A percentile compares a stretch with the other conserved stretches of the same genome.
Conservation (phyloP, 768 basidiomycete genomes). For the Cystobasidium ongulense region DNA sequence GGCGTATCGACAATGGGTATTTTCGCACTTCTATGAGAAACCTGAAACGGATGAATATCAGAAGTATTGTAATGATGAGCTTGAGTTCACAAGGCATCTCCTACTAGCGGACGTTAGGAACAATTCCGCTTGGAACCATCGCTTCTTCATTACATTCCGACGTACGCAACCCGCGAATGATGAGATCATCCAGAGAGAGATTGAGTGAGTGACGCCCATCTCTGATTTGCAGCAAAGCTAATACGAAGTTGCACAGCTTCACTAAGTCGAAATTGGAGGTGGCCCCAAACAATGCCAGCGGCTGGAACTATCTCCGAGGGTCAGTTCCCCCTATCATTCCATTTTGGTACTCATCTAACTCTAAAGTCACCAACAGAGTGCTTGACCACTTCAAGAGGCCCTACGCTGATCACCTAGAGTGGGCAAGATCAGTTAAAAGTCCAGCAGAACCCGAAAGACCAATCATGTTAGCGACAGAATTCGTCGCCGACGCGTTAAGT, state of each 20-base stretch:
- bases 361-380: slow-evolving; percentile 3
- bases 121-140: slow-evolving; percentile 96
- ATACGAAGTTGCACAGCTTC: slow-evolving; percentile 51
- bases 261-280: slow-evolving; percentile 72
- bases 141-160: slow-evolving; percentile 76
- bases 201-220: slow-evolving; percentile 57
- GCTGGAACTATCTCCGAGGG: slow-evolving; percentile 93
- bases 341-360: neutral
- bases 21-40: slow-evolving; percentile 59
- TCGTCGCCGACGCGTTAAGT: slow-evolving; percentile 29
- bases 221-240: neutral
- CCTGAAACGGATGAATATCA: slow-evolving; percentile 13
- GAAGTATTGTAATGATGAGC: slow-evolving; percentile 57
- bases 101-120: slow-evolving; percentile 73
- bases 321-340: slow-evolving; percentile 22
- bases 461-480: slow-evolving; percentile 25
- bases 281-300: slow-evolving; percentile 85
- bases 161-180: slow-evolving; percentile 59
- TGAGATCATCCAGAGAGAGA: slow-evolving; percentile 59
- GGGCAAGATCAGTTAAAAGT: neutral
- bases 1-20: slow-evolving; percentile 92
- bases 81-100: slow-evolving; percentile 65
- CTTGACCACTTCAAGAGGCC: slow-evolving; percentile 18
- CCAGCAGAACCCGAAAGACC: slow-evolving; percentile 2
- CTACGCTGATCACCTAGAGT: neutral